These are phyloP conservation scores for Conoideocrella luteorostrata DNA, from an alignment of 2,329 filamentous ascomycete species.

Conservation along the genomic window DNA sequence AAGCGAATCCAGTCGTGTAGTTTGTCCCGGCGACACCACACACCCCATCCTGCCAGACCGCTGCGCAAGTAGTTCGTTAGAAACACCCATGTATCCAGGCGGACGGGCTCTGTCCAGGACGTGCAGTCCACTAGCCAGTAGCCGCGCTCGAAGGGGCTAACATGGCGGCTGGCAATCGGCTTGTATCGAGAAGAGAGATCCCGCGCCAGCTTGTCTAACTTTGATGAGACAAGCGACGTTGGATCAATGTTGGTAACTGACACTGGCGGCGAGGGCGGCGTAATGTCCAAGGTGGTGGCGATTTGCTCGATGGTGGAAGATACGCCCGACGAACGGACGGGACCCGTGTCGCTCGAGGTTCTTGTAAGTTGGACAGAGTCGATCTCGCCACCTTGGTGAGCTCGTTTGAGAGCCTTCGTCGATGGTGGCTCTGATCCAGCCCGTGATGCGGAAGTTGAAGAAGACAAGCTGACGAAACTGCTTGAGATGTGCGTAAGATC, in stretches of 20 bases:
- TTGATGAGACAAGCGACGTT: slow-evolving; percentile 48
- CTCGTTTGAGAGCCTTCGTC: slow-evolving; percentile 19
- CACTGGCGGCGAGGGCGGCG: slow-evolving; percentile 46
- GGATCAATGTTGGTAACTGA: slow-evolving; percentile 39
- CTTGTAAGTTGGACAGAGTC: slow-evolving; percentile 14
- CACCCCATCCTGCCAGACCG: slow-evolving; percentile 60
- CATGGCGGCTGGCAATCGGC: slow-evolving; percentile 29
- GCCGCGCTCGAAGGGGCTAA: slow-evolving; percentile 61
- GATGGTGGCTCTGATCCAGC: slow-evolving; percentile 25
- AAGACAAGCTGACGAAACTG: slow-evolving; percentile 18
- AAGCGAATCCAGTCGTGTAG: slow-evolving; percentile 48
- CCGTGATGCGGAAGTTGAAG: slow-evolving; percentile 12
- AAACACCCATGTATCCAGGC: slow-evolving; percentile 54
- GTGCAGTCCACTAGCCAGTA: slow-evolving; percentile 64
- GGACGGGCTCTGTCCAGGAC: slow-evolving; percentile 43
- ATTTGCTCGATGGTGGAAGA: slow-evolving; percentile 13
- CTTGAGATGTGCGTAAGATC: slow-evolving; percentile 28
- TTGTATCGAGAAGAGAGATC: slow-evolving; percentile 47
- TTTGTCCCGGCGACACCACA: slow-evolving; percentile 45
- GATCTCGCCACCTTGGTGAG: slow-evolving; percentile 9
- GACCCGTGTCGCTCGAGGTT: slow-evolving; percentile 25
- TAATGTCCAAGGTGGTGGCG: slow-evolving; percentile 40
- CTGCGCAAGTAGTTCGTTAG: slow-evolving; percentile 53
- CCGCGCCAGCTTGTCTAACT: slow-evolving; percentile 45
- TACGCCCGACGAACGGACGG: slow-evolving; percentile 11